Evolutionary conservation across 208 protist species (phyloP).

Genomic region (Acanthamoeba quina): DNA sequence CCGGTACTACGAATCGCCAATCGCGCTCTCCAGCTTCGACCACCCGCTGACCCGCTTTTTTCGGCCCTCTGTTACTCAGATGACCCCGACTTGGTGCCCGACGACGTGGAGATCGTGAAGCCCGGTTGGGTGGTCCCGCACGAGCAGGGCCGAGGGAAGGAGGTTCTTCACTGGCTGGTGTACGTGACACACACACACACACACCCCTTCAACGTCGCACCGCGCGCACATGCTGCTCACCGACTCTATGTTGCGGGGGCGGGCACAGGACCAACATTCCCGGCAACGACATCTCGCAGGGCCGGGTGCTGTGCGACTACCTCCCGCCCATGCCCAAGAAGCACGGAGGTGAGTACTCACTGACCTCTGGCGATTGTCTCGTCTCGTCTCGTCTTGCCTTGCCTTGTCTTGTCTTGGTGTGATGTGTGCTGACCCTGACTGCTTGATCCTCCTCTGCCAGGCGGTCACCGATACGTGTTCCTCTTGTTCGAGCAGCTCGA

Average conservation of each 20-base stretch:
- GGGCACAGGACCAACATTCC: constrained; percentile 2
- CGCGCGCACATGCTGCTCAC: background rate
- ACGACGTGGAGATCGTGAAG: background rate
- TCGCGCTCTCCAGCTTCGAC: background rate
- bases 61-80: background rate
- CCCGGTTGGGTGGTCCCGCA: background rate
- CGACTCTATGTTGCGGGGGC: background rate
- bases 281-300: constrained; percentile 14
- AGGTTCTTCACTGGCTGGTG: constrained; percentile 24
- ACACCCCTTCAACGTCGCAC: background rate
- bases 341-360: background rate
- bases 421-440: too few relatives aligned
- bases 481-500: constrained; percentile 36
- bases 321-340: background rate
- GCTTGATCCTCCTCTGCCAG: background rate
- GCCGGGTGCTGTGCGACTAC: constrained; percentile 1
- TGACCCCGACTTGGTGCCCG: background rate
- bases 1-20: background rate
- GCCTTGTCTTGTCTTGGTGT: background rate
- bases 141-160: background rate
- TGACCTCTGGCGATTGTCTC: background rate
- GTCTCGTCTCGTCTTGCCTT: background rate
- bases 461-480: constrained; percentile 23
- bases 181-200: background rate
- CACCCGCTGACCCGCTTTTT: background rate